These are phyloP conservation scores for Crithidia bombi DNA, from an alignment of 208 protist genomes.

Conservation along the genomic window DNA sequence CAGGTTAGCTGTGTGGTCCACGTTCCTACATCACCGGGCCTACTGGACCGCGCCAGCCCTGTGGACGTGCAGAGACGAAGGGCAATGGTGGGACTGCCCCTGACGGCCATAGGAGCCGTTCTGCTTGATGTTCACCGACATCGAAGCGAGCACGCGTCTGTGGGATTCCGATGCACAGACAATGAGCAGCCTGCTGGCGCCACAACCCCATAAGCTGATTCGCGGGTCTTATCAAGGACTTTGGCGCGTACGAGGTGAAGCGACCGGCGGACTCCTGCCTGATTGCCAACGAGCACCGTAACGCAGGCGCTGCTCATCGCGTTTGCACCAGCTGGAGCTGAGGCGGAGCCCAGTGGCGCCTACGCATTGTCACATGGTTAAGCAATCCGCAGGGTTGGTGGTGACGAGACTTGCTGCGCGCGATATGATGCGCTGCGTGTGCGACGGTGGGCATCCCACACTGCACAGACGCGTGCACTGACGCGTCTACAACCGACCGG, in stretches of 20 bases:
- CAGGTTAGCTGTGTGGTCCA: conserved; percentile 25
- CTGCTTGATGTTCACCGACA: conserved; percentile 60
- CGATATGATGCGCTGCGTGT: conserved; percentile 35
- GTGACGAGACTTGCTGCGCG: neutral
- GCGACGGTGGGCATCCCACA: conserved; percentile 46
- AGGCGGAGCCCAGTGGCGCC: neutral
- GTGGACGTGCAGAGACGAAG: neutral
- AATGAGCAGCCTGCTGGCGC: conserved; percentile 47
- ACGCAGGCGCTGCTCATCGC: conserved; percentile 20
- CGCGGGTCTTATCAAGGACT: conserved; percentile 48
- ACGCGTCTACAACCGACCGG: conserved; percentile 47
- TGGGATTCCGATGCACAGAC: conserved; percentile 44
- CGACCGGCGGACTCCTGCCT: conserved; percentile 65
- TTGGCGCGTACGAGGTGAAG: conserved; percentile 66
- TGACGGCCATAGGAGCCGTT: conserved; percentile 17
- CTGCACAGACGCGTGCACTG: conserved; percentile 41
- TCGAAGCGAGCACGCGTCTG: conserved; percentile 57
- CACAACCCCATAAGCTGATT: conserved; percentile 47
- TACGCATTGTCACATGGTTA: conserved; percentile 34
- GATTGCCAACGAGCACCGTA: conserved; percentile 30
- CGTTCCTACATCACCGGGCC: neutral
- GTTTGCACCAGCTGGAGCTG: conserved; percentile 20
- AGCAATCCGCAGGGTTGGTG: conserved; percentile 34
- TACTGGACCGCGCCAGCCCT: conserved; percentile 7
- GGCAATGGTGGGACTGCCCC: too few relatives aligned